Base-by-base conservation (phyloP, 768 basidiomycete species). In the Termitomyces sp. region DNA sequence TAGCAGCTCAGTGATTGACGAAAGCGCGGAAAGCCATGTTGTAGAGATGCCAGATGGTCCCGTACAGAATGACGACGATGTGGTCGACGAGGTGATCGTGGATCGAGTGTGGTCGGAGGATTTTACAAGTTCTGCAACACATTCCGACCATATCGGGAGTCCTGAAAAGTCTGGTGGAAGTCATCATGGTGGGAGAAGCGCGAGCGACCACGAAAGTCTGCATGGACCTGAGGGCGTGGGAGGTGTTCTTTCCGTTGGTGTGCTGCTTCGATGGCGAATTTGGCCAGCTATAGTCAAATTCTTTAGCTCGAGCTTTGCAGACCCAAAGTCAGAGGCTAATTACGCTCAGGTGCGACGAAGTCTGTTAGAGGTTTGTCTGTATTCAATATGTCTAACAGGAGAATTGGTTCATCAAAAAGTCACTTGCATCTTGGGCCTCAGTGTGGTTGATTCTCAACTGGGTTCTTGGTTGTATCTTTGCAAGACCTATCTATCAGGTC, bases 11-110 rank as follows among this genome's bases (percentile, higher is more conserved):
- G 63, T 77, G 9, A 58, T 79, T 17, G 82, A 77, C 27, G 82
- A 82, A 47, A 82, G 78, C 59, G 72, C 73, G 2, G 81, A 79
- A 62, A 71, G 70, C 55, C 75, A 66, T 38, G 75, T 69, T 34
- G 47, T 62, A 12, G 72, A 61, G n/a, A 68, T 63, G 25, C 43
- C 56, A 41, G 59, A 62, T 23, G 58, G 46, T 10, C 52, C 44
- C 23, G 60, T 44, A 7, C 58, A 66, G 34, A 65, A 68, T 17
- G 75, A 75, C 29, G 67, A 65, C 14, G 74, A 68, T 35, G 71
- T 76, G 52, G 83, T 90, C 8, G 82, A 92, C 68, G 82, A 89
- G 72, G 82, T 90, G 21, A 83, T 92, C 23, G 89, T 92, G 16
- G 89, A 92, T 68, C 79, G 88, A 46, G 72, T 77, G 32, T 89